These are phyloP conservation scores for Pyrus communis DNA, from an alignment of 306 rosid species.

Conservation along the genomic window DNA sequence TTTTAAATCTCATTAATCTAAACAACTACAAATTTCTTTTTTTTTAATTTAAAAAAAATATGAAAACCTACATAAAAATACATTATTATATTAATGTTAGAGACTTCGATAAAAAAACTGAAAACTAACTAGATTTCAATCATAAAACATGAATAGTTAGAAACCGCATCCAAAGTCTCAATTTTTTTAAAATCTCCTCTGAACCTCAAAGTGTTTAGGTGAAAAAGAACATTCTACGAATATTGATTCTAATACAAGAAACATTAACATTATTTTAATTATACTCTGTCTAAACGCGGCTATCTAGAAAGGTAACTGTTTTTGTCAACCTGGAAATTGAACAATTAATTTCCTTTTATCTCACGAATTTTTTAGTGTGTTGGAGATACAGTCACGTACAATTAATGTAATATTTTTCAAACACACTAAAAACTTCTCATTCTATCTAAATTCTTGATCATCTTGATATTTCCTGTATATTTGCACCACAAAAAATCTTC, in stretches of 20 bases:
- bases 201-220: not conserved
- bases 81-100: no score
- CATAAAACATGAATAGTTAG: no score
- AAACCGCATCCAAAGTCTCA: no score
- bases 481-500: constrained; percentile 28
- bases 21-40: no score
- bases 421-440: no score
- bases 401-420: no score
- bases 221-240: not conserved
- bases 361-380: no score
- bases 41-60: no score
- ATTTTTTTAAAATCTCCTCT: not conserved
- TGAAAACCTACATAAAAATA: no score
- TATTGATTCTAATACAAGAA: not conserved
- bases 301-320: not conserved
- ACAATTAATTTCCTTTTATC: not conserved
- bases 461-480: not conserved
- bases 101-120: no score
- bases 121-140: no score
- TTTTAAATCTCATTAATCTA: not conserved
- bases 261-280: not conserved
- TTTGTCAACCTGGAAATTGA: not conserved
- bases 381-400: fast-evolving
- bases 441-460: constrained; percentile 3
- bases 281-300: not conserved